Base-by-base conservation (phyloP, 2,329 filamentous ascomycete genomes). In the Fusarium palustre region DNA sequence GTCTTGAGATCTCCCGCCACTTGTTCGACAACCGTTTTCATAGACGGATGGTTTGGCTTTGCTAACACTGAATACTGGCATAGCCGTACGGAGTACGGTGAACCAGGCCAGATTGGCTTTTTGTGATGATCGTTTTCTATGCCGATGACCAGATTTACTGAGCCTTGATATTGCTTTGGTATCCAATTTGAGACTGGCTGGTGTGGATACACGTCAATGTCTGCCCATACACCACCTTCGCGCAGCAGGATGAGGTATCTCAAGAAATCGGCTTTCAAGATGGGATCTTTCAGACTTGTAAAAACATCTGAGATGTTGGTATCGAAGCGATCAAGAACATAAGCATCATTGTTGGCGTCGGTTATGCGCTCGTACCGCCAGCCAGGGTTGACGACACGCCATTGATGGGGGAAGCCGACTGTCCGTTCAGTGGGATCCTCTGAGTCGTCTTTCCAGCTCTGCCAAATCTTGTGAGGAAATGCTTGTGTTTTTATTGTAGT, bases 1-100 rank as follows among this genome's bases (percentile, higher is more conserved):
- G 53, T 53, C 24, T 71, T 53, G 6, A 79, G 69, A 33, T 70
- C 72, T 2, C 54, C 83, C 0, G 88, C 89, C 67, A 92, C 89
- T 62, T 85, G 87, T 8, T 88, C 85, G 10, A 92, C 89, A 50
- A 92, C 83, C 47, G 90, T 88, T 53, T 87, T 83, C 13, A 92
- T 82, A 20, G 91, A 84, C 2, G 90, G 90, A 71, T 92, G 90
- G 3, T 89, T 89, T 0, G 90, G 89, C 75, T 92, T 92, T n/a
- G 88, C 80, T 71, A 92, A 88, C 45, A 92, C 90, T 2, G 90
- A 91, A 87, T 91, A 92, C 73, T 92, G 91, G 73, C 90, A 92
- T 75, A 92, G 90, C 74, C 92, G 90, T 54, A 92, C 88, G 15
- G 90, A 91, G 77, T 92, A 92, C 7, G 83, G 81, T 20, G 90